phyloP scores from a whole-genome alignment of 768 basidiomycete genomes.

The Suillus fuscotomentosus region DNA sequence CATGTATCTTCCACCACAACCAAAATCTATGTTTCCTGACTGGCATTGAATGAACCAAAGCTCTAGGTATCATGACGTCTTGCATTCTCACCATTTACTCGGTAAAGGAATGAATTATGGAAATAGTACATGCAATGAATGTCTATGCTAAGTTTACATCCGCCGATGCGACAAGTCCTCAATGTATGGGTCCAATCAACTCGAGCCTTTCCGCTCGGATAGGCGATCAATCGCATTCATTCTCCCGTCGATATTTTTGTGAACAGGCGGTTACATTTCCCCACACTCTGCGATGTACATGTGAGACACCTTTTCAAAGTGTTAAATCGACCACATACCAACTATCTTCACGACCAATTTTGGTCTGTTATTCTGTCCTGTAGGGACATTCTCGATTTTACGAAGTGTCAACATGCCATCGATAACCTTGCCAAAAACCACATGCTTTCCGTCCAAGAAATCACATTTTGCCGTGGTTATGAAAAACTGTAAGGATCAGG shows the following conservation, averaged over 20 bases:
- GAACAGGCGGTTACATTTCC: constrained; percentile 44
- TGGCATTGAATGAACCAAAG: constrained; percentile 9
- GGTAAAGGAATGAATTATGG: background rate
- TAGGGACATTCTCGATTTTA: constrained; percentile 95
- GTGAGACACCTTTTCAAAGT: background rate
- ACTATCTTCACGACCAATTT: constrained; percentile 87
- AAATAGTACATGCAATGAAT: background rate
- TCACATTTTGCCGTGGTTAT: constrained; percentile 94
- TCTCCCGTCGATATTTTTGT: background rate
- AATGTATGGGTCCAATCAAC: background rate
- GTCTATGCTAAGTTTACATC: background rate
- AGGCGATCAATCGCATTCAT: background rate
- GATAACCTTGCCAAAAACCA: constrained; percentile 88
- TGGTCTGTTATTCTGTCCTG: constrained; percentile 85
- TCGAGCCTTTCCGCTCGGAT: background rate
- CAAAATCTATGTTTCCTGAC: constrained; percentile 27
- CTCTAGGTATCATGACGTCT: background rate
- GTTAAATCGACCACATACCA: constrained; percentile 43
- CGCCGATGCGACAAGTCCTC: background rate
- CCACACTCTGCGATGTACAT: constrained; percentile 45
- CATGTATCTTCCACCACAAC: constrained; percentile 36
- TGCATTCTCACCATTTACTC: background rate
- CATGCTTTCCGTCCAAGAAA: constrained; percentile 93
- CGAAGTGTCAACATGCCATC: constrained; percentile 94
- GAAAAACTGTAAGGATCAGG: constrained; percentile 70